These are phyloP conservation scores for Aspergillus novofumigatus DNA, from an alignment of 2,329 filamentous ascomycete genomes.

Conservation along the genomic window DNA sequence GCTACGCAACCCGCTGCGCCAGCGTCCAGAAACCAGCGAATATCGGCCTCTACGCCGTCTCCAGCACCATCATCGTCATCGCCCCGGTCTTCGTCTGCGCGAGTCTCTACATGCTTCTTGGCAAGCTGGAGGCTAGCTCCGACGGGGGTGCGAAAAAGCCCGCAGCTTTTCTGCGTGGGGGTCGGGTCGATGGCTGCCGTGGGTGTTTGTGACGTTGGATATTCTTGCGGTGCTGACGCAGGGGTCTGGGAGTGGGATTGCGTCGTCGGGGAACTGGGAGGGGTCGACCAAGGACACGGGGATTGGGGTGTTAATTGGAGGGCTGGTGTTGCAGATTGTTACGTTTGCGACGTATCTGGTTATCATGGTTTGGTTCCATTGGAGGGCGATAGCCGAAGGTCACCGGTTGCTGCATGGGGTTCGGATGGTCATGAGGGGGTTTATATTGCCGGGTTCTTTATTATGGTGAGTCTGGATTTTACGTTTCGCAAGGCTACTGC, in stretches of 20 bases:
- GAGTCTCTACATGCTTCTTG: slow-evolving; percentile 50
- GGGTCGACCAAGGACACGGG: slow-evolving; percentile 39
- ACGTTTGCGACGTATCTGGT: slow-evolving; percentile 41
- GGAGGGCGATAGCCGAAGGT: slow-evolving; percentile 20
- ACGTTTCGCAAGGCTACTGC: too few species aligned
- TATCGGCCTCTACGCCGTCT: slow-evolving; percentile 39
- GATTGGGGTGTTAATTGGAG: slow-evolving; percentile 41
- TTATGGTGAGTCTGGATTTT: slow-evolving; percentile 39
- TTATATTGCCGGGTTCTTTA: slow-evolving; percentile 43
- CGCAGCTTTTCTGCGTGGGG: slow-evolving; percentile 33
- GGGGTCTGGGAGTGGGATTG: slow-evolving; percentile 43
- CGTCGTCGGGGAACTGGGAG: slow-evolving; percentile 42
- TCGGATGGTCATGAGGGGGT: slow-evolving; percentile 41
- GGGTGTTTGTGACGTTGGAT: slow-evolving; percentile 46
- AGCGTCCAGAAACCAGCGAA: slow-evolving; percentile 33
- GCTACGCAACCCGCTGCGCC: slow-evolving; percentile 39
- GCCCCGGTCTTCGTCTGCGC: slow-evolving; percentile 49
- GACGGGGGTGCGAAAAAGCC: slow-evolving; percentile 24
- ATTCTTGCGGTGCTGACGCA: slow-evolving; percentile 46
- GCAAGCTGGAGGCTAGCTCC: slow-evolving; percentile 37
- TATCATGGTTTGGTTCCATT: slow-evolving; percentile 40
- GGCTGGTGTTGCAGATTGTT: slow-evolving; percentile 40
- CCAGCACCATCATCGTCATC: slow-evolving; percentile 44
- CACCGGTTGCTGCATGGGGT: slow-evolving; percentile 31
- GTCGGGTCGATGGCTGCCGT: slow-evolving; percentile 39